Conservation (phyloP, 345 rosid genomes). For the Aegle marmelos region DNA sequence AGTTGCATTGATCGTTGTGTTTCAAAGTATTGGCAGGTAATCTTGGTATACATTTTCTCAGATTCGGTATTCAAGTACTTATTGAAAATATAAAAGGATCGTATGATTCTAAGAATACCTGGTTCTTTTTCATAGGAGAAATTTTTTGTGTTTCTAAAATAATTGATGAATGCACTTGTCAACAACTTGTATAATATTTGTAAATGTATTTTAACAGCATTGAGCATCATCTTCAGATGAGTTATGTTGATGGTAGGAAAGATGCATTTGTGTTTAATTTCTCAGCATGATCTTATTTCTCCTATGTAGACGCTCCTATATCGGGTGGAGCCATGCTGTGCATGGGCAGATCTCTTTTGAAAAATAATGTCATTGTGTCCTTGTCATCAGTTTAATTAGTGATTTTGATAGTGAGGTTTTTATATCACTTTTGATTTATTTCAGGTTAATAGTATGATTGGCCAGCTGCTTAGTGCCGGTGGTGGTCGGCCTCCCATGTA, state of each 20-base stretch:
- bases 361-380: neutral
- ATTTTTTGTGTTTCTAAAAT: neutral
- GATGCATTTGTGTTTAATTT: neutral
- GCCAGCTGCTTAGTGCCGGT: conserved; percentile 85
- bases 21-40: conserved; percentile 91
- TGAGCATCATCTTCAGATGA: neutral
- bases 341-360: neutral
- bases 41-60: neutral
- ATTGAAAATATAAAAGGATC: neutral
- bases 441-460: conserved; percentile 84
- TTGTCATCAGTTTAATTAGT: neutral
- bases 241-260: neutral
- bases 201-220: neutral
- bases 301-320: too few species aligned
- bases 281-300: neutral
- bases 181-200: neutral
- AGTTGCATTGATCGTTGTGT: conserved; percentile 99
- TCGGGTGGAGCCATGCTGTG: neutral
- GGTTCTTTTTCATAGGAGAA: neutral
- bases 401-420: neutral
- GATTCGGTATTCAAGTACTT: neutral
- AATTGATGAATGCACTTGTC: neutral
- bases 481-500: conserved; percentile 72
- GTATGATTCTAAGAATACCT: neutral
- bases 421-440: neutral